Conservation (phyloP, 176 grass and related monocot genomes). For the Avena atlantica region DNA sequence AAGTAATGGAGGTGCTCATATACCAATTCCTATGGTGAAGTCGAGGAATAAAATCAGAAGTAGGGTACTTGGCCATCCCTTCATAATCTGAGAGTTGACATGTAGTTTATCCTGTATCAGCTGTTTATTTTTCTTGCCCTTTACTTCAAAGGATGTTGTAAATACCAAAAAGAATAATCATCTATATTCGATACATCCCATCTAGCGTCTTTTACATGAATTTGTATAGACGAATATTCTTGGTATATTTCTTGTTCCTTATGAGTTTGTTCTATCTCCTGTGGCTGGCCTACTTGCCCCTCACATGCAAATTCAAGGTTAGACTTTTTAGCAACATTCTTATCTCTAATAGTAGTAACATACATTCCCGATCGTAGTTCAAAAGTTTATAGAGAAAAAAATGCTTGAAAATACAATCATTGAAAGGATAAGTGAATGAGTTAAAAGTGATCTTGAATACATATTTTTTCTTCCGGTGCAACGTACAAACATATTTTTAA, state of each 20-base stretch:
- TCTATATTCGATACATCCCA: slow-evolving; percentile 42
- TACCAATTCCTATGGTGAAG: too few relatives aligned
- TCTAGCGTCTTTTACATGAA: slow-evolving; percentile 17
- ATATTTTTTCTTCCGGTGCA: too few relatives aligned
- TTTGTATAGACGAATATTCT: slow-evolving; percentile 36
- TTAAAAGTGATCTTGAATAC: too few relatives aligned
- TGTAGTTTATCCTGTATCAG: slow-evolving; percentile 42
- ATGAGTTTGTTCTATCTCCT: not conserved
- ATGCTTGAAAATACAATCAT: too few relatives aligned
- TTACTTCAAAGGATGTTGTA: slow-evolving; percentile 56
- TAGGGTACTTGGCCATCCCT: not conserved
- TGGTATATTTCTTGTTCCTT: not conserved
- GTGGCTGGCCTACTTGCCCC: slow-evolving; percentile 9
- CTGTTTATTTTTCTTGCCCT: slow-evolving; percentile 43
- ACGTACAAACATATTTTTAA: too few relatives aligned
- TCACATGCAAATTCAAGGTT: slow-evolving; percentile 6
- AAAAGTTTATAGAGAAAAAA: too few relatives aligned
- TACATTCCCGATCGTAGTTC: too few relatives aligned
- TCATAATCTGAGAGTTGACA: slow-evolving; percentile 40
- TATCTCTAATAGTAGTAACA: too few relatives aligned
- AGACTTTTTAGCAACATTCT: slow-evolving; percentile 24
- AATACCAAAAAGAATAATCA: slow-evolving; percentile 56
- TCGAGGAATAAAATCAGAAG: too few relatives aligned
- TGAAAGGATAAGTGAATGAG: too few relatives aligned
- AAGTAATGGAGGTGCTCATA: too few relatives aligned